Conservation (phyloP, 805 yeast species). For the Spencermartinsiella europaea region DNA sequence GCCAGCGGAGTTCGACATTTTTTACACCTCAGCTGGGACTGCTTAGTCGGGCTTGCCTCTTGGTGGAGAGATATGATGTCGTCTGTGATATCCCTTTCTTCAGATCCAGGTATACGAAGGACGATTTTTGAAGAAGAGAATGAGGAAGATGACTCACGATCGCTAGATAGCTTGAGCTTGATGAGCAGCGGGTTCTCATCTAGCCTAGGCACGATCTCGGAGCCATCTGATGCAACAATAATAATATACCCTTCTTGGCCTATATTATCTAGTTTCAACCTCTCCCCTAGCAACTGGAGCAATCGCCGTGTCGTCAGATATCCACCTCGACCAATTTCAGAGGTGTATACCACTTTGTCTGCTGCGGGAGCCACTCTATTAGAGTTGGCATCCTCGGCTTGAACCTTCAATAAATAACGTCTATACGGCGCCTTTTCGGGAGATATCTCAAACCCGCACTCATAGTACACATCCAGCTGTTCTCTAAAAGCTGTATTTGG, state of each 20-base stretch:
- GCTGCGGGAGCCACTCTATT: constrained; percentile 24
- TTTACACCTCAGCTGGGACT: constrained; percentile 59
- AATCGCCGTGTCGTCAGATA: not conserved
- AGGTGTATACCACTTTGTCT: constrained; percentile 29
- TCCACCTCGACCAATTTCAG: constrained; percentile 1
- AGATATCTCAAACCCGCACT: constrained; percentile 32
- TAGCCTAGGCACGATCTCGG: not conserved
- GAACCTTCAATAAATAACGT: constrained; percentile 34
- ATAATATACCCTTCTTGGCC: not conserved
- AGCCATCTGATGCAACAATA: not conserved
- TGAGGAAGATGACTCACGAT: too few species aligned
- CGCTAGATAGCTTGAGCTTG: not conserved
- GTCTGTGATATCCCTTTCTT: not conserved
- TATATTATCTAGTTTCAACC: not conserved
- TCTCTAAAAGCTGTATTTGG: constrained; percentile 73
- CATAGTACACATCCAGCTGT: constrained; percentile 63
- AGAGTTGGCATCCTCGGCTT: constrained; percentile 23
- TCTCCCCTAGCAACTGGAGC: not conserved
- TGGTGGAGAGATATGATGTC: not conserved
- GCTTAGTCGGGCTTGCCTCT: not conserved
- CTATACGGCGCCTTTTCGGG: constrained; percentile 34
- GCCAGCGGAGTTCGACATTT: constrained; percentile 75
- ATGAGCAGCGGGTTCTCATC: not conserved
- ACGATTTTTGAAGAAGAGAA: not conserved
- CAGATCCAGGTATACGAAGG: not conserved